Percentiles rank a stretch among this genome's conserved stretches.
Evolutionary conservation across 2,329 filamentous ascomycete genomes (phyloP).

Genomic region (Phoma sp.): DNA sequence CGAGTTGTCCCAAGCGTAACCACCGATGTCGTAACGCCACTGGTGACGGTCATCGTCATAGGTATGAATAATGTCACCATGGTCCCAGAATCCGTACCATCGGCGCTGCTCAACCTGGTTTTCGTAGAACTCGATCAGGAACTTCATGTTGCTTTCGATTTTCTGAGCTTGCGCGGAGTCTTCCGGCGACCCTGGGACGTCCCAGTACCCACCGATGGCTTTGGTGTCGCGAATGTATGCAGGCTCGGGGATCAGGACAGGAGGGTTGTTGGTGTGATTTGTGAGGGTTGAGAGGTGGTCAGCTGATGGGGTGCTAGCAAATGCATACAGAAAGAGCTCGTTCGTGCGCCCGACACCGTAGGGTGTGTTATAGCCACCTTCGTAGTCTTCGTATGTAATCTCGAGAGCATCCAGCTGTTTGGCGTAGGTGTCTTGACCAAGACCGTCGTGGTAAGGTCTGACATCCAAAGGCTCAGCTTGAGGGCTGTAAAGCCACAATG

Average conservation of each 20-base stretch:
- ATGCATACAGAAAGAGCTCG: constrained; percentile 62
- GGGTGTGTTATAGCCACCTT: constrained; percentile 61
- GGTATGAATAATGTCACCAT: constrained; percentile 68
- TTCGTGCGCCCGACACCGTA: constrained; percentile 65
- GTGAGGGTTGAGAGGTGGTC: constrained; percentile 55
- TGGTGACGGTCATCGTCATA: constrained; percentile 65
- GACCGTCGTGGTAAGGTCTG: constrained; percentile 63
- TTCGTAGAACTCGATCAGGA: constrained; percentile 63
- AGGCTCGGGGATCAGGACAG: constrained; percentile 58
- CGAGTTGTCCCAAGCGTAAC: constrained; percentile 70
- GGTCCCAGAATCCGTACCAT: constrained; percentile 70
- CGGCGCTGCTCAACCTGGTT: constrained; percentile 62
- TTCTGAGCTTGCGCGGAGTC: constrained; percentile 30
- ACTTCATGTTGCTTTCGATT: constrained; percentile 62
- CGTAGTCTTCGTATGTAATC: constrained; percentile 70
- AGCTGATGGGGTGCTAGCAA: constrained; percentile 59
- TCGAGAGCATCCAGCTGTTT: constrained; percentile 66
- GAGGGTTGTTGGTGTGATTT: constrained; percentile 58
- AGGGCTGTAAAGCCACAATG: constrained; percentile 67
- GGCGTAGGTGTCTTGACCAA: constrained; percentile 62
- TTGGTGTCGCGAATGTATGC: constrained; percentile 59
- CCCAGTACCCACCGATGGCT: constrained; percentile 64
- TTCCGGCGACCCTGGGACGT: constrained; percentile 48
- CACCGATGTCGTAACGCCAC: constrained; percentile 69
- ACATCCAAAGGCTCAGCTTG: constrained; percentile 62